Evolutionary conservation across 257 asterid genomes (phyloP), one percentile per base, ranked within the genome.

Genomic region (Verbena officinalis): DNA sequence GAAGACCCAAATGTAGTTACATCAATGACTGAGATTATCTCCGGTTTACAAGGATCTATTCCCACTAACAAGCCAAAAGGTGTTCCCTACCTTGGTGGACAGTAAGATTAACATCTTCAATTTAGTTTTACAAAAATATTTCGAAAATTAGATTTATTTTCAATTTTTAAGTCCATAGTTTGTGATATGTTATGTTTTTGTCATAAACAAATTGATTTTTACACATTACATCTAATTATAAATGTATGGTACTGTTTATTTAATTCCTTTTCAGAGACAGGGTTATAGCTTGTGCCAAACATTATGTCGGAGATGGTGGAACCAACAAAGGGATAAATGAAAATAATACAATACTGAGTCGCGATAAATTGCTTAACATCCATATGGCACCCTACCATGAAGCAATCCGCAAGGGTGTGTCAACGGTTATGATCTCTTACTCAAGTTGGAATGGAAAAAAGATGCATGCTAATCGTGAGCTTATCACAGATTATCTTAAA

Each of bases 261-360:
- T 27, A n/a, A n/a, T 27, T 27, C 2, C 12, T 12, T 11, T 22
- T 19, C 62, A 83, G 88, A 44, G 44, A 61, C 16, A 83, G 78
- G 54, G 55, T 83, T 53, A 67, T 73, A 4, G 96, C 91, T 4
- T 76, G 84, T 49, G 96, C 91, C 0, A 88, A 88, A 68, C 96
- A 88, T 71, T 88, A 34, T 15, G 87, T 84, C 0, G 95, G 95
- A 4, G 96, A 88, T 65, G 96, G 96, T 12, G 96, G 96, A 72
- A 88, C 96, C 5, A 81, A 76, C 1, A 59, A 76, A 8, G 96
- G 96, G 34, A 83, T 83, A 16, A 88, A 88, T n/a, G 86, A 70
- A 82, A 80, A 86, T 62, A 86, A 88, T 38, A 86, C 96, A 23
- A 30, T 81, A 53, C 49, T 74, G 11, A 73, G 61, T 56, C 39